phyloP scores from a whole-genome alignment of 495 filamentous ascomycete genomes.

The Xylaria flabelliformis region DNA sequence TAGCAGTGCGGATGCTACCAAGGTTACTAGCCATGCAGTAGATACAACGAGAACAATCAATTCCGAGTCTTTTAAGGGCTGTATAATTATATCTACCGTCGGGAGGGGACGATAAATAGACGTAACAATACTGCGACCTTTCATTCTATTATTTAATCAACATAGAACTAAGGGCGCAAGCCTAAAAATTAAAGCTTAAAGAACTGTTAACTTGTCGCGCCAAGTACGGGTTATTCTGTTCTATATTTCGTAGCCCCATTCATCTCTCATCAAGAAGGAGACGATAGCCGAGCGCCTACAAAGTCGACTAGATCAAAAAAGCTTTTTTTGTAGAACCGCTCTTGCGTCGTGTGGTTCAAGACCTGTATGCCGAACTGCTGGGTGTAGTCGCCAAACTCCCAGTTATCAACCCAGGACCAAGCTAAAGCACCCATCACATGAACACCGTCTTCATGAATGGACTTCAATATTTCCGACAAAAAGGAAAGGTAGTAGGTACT shows the following conservation, averaged over 20 bases:
- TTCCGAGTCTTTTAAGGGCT: background rate
- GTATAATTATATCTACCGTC: background rate
- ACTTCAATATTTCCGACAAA: constrained; percentile 51
- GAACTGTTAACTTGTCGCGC: background rate
- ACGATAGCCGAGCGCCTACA: constrained; percentile 7
- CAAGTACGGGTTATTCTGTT: background rate
- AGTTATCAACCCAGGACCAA: constrained; percentile 58
- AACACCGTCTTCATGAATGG: constrained; percentile 53
- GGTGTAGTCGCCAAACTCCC: constrained; percentile 48
- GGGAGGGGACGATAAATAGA: background rate
- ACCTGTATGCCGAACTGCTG: constrained; percentile 52
- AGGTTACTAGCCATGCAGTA: background rate
- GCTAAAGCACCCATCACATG: constrained; percentile 57
- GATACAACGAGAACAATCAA: background rate
- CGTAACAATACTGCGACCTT: background rate
- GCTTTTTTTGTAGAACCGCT: constrained; percentile 54
- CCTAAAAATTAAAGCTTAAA: background rate
- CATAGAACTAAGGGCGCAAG: too few relatives aligned
- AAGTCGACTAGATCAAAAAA: constrained; percentile 58
- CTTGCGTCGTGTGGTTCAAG: constrained; percentile 49
- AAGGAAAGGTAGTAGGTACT: constrained; percentile 35
- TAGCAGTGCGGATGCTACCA: too few relatives aligned
- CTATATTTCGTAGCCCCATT: background rate
- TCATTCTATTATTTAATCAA: too few relatives aligned
- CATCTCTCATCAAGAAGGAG: constrained; percentile 22